phyloP scores from a whole-genome alignment of 2,329 filamentous ascomycete species.

The Lachnellula arida region DNA sequence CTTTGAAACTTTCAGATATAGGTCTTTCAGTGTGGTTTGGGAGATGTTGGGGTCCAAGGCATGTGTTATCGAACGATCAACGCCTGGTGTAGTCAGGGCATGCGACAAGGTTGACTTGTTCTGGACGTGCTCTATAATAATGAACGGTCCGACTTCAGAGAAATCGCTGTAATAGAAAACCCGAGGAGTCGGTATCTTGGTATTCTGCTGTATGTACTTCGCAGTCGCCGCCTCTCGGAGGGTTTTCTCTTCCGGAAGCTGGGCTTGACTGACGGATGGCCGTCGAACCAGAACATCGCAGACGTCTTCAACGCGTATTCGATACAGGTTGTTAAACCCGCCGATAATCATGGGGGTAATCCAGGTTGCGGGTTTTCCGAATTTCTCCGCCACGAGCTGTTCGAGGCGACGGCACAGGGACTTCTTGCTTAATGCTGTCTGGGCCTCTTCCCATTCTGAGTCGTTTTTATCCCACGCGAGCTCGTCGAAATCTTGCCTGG shows the following conservation, averaged over 20 bases:
- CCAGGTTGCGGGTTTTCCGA: conserved; percentile 4
- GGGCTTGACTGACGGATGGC: not conserved
- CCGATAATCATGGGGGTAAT: conserved; percentile 3
- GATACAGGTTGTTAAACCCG: conserved; percentile 4
- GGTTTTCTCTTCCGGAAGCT: conserved; percentile 8
- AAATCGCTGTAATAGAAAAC: not conserved
- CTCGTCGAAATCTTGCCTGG: conserved; percentile 3
- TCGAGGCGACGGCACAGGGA: not conserved
- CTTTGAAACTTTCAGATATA: not conserved
- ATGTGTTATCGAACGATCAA: conserved; percentile 30
- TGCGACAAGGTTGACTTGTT: conserved; percentile 1
- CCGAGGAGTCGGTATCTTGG: not conserved
- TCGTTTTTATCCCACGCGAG: conserved; percentile 6
- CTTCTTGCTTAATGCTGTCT: not conserved
- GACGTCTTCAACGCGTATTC: conserved; percentile 6
- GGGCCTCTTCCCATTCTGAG: not conserved
- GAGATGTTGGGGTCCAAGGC: conserved; percentile 25
- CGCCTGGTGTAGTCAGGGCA: not conserved
- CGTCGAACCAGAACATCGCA: conserved; percentile 2
- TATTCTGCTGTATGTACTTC: conserved; percentile 1
- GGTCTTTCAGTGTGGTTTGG: not conserved
- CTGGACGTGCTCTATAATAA: conserved; percentile 4
- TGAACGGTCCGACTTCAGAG: conserved; percentile 6
- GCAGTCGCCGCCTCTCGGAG: conserved; percentile 6
- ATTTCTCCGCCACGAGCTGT: not conserved